Conservation (phyloP, 2,329 filamentous ascomycete genomes). For the Fonsecaea nubica region DNA sequence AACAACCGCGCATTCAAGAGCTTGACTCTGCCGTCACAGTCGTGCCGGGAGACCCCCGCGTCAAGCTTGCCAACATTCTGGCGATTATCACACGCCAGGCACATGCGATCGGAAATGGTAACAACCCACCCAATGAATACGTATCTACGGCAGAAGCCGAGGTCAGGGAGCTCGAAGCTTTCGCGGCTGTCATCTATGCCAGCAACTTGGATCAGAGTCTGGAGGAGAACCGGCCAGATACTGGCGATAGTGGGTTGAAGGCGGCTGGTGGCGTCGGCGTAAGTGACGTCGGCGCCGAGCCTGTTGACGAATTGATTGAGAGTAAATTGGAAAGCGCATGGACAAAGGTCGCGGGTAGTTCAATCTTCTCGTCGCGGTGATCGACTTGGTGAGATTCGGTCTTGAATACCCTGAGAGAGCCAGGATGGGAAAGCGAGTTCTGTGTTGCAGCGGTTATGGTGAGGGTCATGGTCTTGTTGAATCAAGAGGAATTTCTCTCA, state of each 20-base stretch:
- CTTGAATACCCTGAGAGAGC: background rate
- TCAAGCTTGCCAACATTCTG: slow-evolving; percentile 86
- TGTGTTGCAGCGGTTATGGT: background rate
- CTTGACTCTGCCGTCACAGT: slow-evolving; percentile 53
- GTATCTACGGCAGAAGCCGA: slow-evolving; percentile 53
- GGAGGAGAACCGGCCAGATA: slow-evolving; percentile 28
- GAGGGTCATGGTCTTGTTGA: background rate
- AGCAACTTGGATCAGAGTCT: slow-evolving; percentile 51
- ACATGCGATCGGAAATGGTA: slow-evolving; percentile 81
- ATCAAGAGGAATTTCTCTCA: background rate
- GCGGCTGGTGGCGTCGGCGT: slow-evolving; percentile 31
- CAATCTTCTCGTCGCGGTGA: slow-evolving; percentile 29
- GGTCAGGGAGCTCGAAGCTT: slow-evolving; percentile 56
- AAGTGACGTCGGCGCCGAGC: slow-evolving; percentile 30
- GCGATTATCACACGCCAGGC: slow-evolving; percentile 91
- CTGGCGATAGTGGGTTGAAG: slow-evolving; percentile 30
- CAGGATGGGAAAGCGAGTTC: background rate
- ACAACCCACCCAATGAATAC: slow-evolving; percentile 54
- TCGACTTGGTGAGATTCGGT: background rate
- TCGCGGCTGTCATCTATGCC: slow-evolving; percentile 58
- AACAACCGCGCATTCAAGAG: slow-evolving; percentile 38
- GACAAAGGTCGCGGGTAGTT: slow-evolving; percentile 37
- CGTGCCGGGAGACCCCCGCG: slow-evolving; percentile 55
- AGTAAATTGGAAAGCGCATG: slow-evolving; percentile 40
- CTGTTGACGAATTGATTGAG: slow-evolving; percentile 38